phyloP scores from a whole-genome alignment of 2,329 filamentous ascomycete genomes.

The Diaporthe ilicicola region DNA sequence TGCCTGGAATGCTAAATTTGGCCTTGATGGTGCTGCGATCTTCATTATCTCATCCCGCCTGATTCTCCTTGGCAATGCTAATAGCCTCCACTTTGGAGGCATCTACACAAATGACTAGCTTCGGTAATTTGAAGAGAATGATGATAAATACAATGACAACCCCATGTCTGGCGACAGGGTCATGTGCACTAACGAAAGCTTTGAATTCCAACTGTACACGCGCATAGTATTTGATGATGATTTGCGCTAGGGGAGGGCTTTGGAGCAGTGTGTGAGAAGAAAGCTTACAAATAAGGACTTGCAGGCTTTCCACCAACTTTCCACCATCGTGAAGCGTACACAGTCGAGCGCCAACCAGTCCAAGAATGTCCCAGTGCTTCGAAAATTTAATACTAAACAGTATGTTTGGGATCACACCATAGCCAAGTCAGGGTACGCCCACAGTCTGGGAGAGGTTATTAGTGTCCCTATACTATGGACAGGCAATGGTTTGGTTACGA shows the following conservation, averaged over 20 bases:
- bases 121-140: neutral
- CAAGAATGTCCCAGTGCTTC: neutral
- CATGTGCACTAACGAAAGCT: neutral
- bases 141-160: neutral
- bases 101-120: neutral
- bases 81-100: neutral
- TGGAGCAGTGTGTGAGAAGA: neutral
- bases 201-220: too few relatives aligned
- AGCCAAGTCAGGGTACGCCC: neutral
- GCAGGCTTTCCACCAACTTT: neutral
- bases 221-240: neutral
- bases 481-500: too few relatives aligned
- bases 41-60: too few relatives aligned
- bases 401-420: neutral
- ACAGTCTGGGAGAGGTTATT: slow-evolving; percentile 8
- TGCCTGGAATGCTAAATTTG: too few relatives aligned
- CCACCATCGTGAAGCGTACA: neutral
- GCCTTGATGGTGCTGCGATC: too few relatives aligned
- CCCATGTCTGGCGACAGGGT: neutral
- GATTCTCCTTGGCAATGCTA: neutral
- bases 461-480: neutral
- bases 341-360: neutral
- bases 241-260: neutral
- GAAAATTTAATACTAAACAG: neutral
- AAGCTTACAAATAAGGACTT: neutral